Base-by-base conservation (phyloP, 495 filamentous ascomycete species). In the Evernia prunastri region DNA sequence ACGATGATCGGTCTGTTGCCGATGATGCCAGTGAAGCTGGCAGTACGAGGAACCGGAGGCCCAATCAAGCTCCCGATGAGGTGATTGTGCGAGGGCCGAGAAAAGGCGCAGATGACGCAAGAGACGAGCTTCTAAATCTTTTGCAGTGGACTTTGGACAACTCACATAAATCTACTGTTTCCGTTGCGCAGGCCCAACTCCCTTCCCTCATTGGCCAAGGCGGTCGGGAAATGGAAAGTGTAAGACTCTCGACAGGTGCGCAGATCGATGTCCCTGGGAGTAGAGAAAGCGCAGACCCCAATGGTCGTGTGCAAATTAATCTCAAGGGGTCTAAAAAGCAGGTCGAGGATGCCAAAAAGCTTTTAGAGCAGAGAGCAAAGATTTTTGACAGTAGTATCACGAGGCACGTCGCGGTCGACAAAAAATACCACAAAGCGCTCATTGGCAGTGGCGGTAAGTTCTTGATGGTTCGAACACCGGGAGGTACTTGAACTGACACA, bases 261-360 rank as follows among this genome's bases (percentile, higher is more conserved):
- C 86, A 88, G 74, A 92, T 99, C 63, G 92, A 96, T 73, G 88
- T 99, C 58, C 95, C 93, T 8, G 83, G 86, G 56, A 78, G 72
- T 31, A 77, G 81, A 42, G 85, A 88, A 66, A 76, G 81, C 8
- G 78, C 81, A 20, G 86, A 90, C 64, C 75, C 82, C 25, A 79
- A 79, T 35, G 83, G 83, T 27, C 79, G 84, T 39, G 88, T 92
- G 23, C 86, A 96, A 68, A 94, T 99, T 72, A 86, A 85, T 67
- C 81, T 97, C 67, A 91, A 90, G 79, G 94, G 94, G 56, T 93
- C 89, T 25, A 93, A 96, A 78, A 79, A 88, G 66, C 88, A 93
- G 66, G 95, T 97, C 61, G 86, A 89, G 31, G 87, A 90, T 37
- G 93, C 94, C 7, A 93, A 95, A 85, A 89, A 89, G 78, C 75